Percentiles rank a stretch among this genome's conserved stretches.
Conservation (phyloP, 768 basidiomycete genomes). For the Psilocybe cyanescens region DNA sequence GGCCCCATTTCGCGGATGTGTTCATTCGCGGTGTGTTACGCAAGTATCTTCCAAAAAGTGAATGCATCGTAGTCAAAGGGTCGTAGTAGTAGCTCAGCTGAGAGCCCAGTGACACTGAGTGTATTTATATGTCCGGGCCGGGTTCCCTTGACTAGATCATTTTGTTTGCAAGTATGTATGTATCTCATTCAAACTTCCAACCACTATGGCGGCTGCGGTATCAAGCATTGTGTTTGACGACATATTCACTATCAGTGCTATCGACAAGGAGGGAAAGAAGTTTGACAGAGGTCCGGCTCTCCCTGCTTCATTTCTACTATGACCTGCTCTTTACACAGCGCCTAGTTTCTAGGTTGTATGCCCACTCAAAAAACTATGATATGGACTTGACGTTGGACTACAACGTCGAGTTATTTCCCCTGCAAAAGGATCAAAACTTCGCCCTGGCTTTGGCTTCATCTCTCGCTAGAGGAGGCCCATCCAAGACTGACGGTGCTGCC, state of each 20-base stretch:
- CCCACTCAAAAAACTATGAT: slow-evolving; percentile 86
- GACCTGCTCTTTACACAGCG: slow-evolving; percentile 15
- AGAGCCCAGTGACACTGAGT: no score
- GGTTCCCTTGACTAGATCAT: background rate
- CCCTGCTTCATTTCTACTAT: slow-evolving; percentile 7
- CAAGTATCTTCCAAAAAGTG: slow-evolving; percentile 12
- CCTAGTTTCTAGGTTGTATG: slow-evolving; percentile 89
- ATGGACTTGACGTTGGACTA: slow-evolving; percentile 96
- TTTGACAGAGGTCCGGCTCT: slow-evolving; percentile 87
- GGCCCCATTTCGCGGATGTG: background rate
- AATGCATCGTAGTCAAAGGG: slow-evolving; percentile 9
- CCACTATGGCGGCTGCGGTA: slow-evolving; percentile 55
- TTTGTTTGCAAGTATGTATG: slow-evolving; percentile 4
- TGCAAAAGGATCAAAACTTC: slow-evolving; percentile 70
- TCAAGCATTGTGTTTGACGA: slow-evolving; percentile 92
- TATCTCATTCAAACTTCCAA: slow-evolving; percentile 4
- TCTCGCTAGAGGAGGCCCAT: slow-evolving; percentile 58
- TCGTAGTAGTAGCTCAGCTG: background rate
- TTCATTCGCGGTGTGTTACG: slow-evolving; percentile 8
- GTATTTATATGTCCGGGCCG: background rate
- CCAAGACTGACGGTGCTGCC: slow-evolving; percentile 49
- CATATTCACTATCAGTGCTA: slow-evolving; percentile 83
- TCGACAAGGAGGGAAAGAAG: slow-evolving; percentile 94
- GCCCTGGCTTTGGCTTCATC: slow-evolving; percentile 88
- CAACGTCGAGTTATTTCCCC: slow-evolving; percentile 88